Conservation (phyloP, 192 early-diverging fungal species). For the Mortierella claussenii region DNA sequence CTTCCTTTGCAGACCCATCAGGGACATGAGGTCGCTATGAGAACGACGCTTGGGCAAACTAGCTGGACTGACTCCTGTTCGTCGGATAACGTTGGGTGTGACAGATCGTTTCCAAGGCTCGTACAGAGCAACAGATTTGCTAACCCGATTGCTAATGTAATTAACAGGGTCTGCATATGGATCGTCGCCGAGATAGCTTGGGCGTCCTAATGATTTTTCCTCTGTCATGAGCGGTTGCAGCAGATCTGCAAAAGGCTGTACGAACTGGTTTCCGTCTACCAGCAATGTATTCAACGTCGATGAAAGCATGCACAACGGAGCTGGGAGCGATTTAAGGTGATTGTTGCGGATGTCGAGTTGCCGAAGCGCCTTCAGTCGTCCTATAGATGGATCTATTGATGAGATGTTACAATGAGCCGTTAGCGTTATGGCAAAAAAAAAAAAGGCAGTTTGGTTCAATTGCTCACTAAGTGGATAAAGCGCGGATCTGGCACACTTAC, state of each 20-base stretch:
- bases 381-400: conserved; percentile 26
- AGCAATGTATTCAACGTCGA: conserved; percentile 29
- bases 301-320: conserved; percentile 31
- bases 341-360: conserved; percentile 48
- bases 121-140: background rate
- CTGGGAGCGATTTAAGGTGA: conserved; percentile 45
- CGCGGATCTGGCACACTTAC: no score
- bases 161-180: conserved; percentile 38
- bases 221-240: conserved; percentile 32
- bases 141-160: no score
- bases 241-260: conserved; percentile 43
- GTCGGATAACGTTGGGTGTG: conserved; percentile 2
- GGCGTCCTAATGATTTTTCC: conserved; percentile 12
- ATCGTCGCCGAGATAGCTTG: conserved; percentile 38
- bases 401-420: background rate
- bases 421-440: background rate
- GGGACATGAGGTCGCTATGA: conserved; percentile 36
- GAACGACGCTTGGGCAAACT: conserved; percentile 26
- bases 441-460: background rate
- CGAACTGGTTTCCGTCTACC: conserved; percentile 54
- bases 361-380: conserved; percentile 32
- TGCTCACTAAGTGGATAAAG: background rate
- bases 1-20: conserved; percentile 36
- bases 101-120: conserved; percentile 40
- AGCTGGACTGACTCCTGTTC: conserved; percentile 8